Conservation (phyloP, 1,139 yeast genomes). For the Diutina neorugosa region DNA sequence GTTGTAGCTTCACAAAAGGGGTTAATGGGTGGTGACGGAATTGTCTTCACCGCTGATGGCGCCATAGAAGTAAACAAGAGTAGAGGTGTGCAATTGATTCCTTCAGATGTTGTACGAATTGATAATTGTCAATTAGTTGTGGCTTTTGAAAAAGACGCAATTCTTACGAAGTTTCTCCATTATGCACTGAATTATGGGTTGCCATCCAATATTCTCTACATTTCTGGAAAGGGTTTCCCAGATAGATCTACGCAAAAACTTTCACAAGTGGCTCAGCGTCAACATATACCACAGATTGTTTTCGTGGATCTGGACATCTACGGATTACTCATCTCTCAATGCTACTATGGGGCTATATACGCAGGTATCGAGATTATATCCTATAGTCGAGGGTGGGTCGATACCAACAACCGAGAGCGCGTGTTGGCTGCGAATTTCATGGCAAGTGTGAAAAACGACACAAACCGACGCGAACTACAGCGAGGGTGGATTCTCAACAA, state of each 20-base stretch:
- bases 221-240: slow-evolving; percentile 10
- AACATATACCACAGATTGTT: not conserved
- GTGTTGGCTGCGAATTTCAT: not conserved
- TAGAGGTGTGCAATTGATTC: slow-evolving; percentile 1
- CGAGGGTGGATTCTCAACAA: slow-evolving; percentile 3
- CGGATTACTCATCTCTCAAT: not conserved
- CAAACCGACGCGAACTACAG: not conserved
- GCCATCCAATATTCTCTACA: slow-evolving; percentile 2
- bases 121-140: slow-evolving; percentile 2
- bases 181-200: not conserved
- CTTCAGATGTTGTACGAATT: not conserved
- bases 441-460: not conserved
- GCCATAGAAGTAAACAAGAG: not conserved
- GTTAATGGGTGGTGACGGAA: slow-evolving; percentile 4
- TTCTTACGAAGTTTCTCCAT: slow-evolving; percentile 7
- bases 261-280: not conserved
- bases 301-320: not conserved
- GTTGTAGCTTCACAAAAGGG: slow-evolving; percentile 7
- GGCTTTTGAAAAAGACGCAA: slow-evolving; percentile 9
- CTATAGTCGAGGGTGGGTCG: not conserved
- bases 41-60: not conserved
- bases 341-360: not conserved
- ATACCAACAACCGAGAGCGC: not conserved
- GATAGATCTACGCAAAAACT: slow-evolving; percentile 6
- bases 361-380: not conserved